Evolutionary conservation across 2,329 filamentous ascomycete genomes (phyloP), one percentile per base, ranked within the genome.

Genomic region (Cytospora piceicola): DNA sequence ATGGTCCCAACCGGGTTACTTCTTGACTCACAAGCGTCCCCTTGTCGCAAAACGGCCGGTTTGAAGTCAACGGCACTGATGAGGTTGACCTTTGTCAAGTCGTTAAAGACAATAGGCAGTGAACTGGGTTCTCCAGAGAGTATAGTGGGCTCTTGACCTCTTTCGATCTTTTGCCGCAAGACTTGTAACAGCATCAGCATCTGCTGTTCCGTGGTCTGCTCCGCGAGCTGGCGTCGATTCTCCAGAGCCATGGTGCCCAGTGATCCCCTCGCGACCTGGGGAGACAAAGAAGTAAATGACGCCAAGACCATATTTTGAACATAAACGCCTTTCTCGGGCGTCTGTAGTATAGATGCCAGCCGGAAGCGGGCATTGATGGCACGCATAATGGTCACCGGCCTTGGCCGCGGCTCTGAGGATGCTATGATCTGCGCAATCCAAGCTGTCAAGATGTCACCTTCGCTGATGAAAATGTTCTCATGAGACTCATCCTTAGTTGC

Each of bases 381-480:
- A 30, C 62, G 65, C 34, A 75, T 54, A 7, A 74, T 67, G 3
- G 70, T 71, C 4, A 77, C 68, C 0, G 73, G 69, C 4, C 69
- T 67, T 15, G 67, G 63, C n/a, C 58, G 57, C 22, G 70, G 65
- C 51, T 71, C 66, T 22, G 70, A 68, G 17, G 62, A 55, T 15
- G 69, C 69, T 15, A 75, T 64, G 20, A 70, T 61, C 9, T 68
- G 69, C 6, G 60, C 15, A 29, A 74, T 71, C 79, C 80, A 83
- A 0, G 78, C 78, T 3, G 72, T 70, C 1, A 84, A 68, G 1
- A 82, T 71, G 55, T 83, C 81, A 17, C 77, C 75, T 17, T 83
- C 79, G 67, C 77, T 81, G 27, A 83, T 56, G 61, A 81, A 82
- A 2, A 76, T 71, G 20, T 64, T 66, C 22, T 65, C 58, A 30